Evolutionary conservation across 108 stramenopile genomes (phyloP).

Genomic region (Phaeodactylum tricornutum): DNA sequence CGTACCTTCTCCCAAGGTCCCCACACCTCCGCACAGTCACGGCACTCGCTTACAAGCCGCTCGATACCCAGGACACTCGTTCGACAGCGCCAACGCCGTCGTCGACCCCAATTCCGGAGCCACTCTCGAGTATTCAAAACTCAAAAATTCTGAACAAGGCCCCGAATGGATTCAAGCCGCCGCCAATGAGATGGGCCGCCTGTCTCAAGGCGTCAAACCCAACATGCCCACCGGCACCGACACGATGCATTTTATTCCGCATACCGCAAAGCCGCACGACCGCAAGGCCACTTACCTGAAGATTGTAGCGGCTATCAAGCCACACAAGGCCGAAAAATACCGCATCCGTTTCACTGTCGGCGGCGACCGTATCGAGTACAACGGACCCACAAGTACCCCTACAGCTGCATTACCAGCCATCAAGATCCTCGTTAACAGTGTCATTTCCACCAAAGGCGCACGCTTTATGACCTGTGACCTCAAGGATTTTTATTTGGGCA

Average conservation of each 20-base stretch:
- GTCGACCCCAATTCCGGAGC: slow-evolving; percentile 16
- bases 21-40: too few relatives aligned
- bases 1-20: too few relatives aligned
- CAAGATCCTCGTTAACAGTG: slow-evolving; percentile 39
- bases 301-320: slow-evolving; percentile 12
- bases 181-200: slow-evolving; percentile 13
- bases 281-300: slow-evolving; percentile 17
- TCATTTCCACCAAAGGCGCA: slow-evolving; percentile 20
- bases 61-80: too few relatives aligned
- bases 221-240: slow-evolving; percentile 7
- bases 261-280: slow-evolving; percentile 11
- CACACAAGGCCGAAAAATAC: slow-evolving; percentile 20
- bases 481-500: slow-evolving; percentile 32
- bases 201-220: slow-evolving; percentile 6
- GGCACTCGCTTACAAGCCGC: too few relatives aligned
- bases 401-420: slow-evolving; percentile 24
- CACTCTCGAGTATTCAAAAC: slow-evolving; percentile 14
- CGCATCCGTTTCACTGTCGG: slow-evolving; percentile 23
- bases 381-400: slow-evolving; percentile 13
- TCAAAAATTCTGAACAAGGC: background rate
- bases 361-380: slow-evolving; percentile 24
- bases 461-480: slow-evolving; percentile 17
- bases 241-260: slow-evolving; percentile 7
- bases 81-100: too few relatives aligned
- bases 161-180: background rate